phyloP scores from a whole-genome alignment of 257 asterid genomes.

The Rauvolfia tetraphylla region DNA sequence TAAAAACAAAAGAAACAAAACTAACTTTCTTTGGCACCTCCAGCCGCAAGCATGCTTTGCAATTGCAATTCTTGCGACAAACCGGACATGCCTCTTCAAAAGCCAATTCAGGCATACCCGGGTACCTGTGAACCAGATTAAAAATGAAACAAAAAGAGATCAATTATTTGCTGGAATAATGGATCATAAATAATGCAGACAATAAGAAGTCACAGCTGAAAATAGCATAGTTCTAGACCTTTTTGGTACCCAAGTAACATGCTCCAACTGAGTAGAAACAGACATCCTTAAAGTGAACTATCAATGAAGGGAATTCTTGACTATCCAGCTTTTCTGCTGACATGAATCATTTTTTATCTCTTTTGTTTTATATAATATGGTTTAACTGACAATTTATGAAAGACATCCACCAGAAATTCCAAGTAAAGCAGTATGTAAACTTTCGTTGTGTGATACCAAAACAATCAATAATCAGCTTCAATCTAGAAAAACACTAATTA shows the following conservation, averaged over 20 bases:
- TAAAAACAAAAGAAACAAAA: constrained; percentile 9
- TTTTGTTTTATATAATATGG: neutral
- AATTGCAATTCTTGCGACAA: constrained; percentile 76
- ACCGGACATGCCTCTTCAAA: constrained; percentile 79
- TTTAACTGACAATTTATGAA: no score
- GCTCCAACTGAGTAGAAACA: neutral
- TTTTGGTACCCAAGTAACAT: neutral
- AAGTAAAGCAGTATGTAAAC: neutral
- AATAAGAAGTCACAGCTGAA: neutral
- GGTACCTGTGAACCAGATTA: constrained; percentile 58
- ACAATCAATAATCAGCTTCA: neutral
- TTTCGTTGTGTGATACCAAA: neutral
- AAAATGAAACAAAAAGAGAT: constrained; percentile 7
- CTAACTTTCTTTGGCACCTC: constrained; percentile 51
- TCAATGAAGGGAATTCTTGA: neutral
- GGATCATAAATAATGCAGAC: neutral
- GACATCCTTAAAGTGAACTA: neutral
- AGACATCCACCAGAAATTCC: neutral
- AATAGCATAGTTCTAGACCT: neutral
- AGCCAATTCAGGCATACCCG: constrained; percentile 59
- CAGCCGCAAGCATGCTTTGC: constrained; percentile 83
- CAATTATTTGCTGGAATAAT: neutral
- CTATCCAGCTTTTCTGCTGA: neutral
- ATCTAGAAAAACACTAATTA: neutral
- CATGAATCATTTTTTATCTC: neutral